A percentile compares a stretch with the other conserved stretches of the same genome.
Evolutionary conservation across 1,284 basidiomycete genomes (phyloP).

Genomic region (Testicularia cyperi): DNA sequence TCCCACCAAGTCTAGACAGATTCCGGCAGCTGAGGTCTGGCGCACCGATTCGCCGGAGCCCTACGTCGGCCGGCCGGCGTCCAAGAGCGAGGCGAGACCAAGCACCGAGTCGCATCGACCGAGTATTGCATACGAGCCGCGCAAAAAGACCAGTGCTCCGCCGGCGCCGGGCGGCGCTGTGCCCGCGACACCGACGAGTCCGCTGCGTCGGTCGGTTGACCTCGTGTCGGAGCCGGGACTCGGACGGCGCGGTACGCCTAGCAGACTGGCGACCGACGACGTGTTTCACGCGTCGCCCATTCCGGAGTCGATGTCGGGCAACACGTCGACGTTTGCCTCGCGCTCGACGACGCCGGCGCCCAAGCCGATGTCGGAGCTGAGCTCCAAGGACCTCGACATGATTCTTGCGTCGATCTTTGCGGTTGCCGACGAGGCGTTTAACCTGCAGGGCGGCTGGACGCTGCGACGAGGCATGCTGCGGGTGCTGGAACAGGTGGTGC

Average conservation of each 20-base stretch:
- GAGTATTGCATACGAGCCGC: conserved; percentile 16
- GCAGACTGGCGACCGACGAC: no score
- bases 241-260: no score
- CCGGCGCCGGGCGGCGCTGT: conserved; percentile 1
- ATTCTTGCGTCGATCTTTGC: conserved; percentile 58
- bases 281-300: conserved; percentile 6
- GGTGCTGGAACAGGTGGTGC: conserved; percentile 57
- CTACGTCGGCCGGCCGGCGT: conserved; percentile 9
- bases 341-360: conserved; percentile 25
- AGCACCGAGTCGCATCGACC: conserved; percentile 13
- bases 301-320: conserved; percentile 10
- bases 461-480: conserved; percentile 58
- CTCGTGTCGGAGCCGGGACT: no score
- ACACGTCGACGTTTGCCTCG: conserved; percentile 22
- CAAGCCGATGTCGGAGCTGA: conserved; percentile 11
- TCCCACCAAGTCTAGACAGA: conserved; percentile 3
- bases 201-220: no score
- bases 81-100: conserved; percentile 12
- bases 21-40: conserved; percentile 2
- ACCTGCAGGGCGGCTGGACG: conserved; percentile 58
- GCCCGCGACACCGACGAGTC: no score
- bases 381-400: conserved; percentile 51
- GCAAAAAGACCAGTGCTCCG: conserved; percentile 20
- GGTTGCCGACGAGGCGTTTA: conserved; percentile 59
- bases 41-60: conserved; percentile 25